Conservation (phyloP, 202 grass and related monocot genomes). For the Carex sylvatica region DNA sequence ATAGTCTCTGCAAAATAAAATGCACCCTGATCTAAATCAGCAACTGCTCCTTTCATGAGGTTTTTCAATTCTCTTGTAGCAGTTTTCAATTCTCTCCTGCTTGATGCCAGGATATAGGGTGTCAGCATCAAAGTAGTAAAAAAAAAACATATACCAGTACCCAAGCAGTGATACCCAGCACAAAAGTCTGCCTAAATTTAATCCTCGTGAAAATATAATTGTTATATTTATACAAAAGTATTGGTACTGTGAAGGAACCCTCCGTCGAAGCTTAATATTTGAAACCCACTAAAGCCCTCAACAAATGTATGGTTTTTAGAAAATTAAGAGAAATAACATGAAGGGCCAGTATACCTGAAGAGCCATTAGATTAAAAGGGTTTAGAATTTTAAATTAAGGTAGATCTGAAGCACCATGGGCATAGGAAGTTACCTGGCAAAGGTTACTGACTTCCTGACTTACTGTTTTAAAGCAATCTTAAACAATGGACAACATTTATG, state of each 20-base stretch:
- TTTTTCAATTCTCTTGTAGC: too few species aligned
- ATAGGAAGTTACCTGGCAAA: constrained; percentile 87
- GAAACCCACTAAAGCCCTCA: not conserved
- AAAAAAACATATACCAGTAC: not conserved
- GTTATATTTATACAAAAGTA: not conserved
- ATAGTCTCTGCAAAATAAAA: too few species aligned
- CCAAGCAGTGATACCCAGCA: not conserved
- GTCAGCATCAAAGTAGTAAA: not conserved
- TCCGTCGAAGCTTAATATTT: not conserved
- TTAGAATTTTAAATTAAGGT: constrained; percentile 76
- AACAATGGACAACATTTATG: not conserved
- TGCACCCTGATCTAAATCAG: too few species aligned
- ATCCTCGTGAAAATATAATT: not conserved
- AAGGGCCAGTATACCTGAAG: constrained; percentile 79
- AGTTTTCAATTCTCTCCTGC: not conserved
- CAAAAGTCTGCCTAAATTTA: not conserved
- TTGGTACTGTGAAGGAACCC: not conserved
- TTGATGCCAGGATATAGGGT: not conserved
- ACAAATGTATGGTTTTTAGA: not conserved
- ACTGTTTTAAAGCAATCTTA: not conserved
- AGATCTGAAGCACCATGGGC: constrained; percentile 92
- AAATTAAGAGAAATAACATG: not conserved
- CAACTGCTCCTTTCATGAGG: too few species aligned
- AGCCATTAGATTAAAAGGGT: constrained; percentile 47
- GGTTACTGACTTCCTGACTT: not conserved